Percentiles rank a stretch among this genome's conserved stretches.
These are phyloP conservation scores for Lactarius quietus DNA, from an alignment of 768 basidiomycete species.

Conservation along the genomic window DNA sequence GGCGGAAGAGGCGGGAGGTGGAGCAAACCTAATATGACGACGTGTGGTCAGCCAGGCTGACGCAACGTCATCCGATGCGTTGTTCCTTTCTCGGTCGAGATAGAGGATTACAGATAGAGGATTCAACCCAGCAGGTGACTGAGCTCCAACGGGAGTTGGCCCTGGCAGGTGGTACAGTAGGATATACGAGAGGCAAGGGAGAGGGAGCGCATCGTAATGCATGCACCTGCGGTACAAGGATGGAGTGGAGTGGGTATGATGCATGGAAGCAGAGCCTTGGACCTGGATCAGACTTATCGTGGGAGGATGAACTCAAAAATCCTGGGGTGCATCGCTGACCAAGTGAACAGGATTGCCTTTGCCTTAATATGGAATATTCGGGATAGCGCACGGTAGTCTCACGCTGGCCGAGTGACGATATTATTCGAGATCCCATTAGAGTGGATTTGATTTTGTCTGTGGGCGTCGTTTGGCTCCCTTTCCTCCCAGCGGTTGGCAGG, in stretches of 20 bases:
- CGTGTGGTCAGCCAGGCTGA: neutral
- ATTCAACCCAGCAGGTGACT: neutral
- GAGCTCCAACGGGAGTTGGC: neutral
- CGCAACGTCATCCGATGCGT: slow-evolving; percentile 13
- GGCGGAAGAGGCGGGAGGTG: neutral
- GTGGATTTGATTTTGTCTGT: neutral
- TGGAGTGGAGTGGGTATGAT: neutral
- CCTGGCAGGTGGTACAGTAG: slow-evolving; percentile 2
- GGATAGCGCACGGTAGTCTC: neutral
- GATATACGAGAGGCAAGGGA: no score
- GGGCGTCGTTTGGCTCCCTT: neutral
- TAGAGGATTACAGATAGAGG: neutral
- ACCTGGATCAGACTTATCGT: neutral
- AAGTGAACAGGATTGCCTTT: neutral
- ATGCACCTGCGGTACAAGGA: neutral
- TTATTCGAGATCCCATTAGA: no score
- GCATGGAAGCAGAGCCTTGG: neutral
- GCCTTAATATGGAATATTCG: neutral
- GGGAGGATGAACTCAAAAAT: neutral
- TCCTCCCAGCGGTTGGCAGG: neutral
- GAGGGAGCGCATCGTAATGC: neutral
- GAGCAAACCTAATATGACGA: slow-evolving; percentile 17
- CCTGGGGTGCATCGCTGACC: neutral
- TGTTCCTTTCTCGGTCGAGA: neutral
- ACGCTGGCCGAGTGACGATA: neutral